Evolutionary conservation across 176 grass and related monocot species (phyloP), one percentile per base, ranked within the genome.

Genomic region (Rhynchospora tenuis): DNA sequence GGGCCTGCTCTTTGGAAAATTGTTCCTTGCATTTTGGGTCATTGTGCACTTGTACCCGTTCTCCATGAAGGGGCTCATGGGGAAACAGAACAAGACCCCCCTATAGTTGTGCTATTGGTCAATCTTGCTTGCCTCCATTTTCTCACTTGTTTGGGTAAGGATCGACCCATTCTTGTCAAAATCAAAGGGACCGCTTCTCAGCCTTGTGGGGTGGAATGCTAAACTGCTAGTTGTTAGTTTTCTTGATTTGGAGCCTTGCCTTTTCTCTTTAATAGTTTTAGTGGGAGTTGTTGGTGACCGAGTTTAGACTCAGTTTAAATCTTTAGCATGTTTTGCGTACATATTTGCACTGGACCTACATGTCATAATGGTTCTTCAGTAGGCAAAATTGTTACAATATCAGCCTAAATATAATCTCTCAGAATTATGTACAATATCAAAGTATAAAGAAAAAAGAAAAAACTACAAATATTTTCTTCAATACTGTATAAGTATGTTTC

Each of bases 21-120:
- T 98, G 84, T 98, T 98, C 88, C 95, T 98, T 87, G 87, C 92
- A 20, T 95, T 98, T 85, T 98, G 92, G 95, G 92, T 98, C 66
- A 95, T 98, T 42, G 27, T 95, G n/a, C 95, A 95, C 72, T 89
- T 98, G 57, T 98, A 98, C 77, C 95, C 95, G 0, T 98, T 95
- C 89, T 86, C n/a, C n/a, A n/a, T 95, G 79, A 95, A 98, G 86
- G 95, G 95, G 50, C 84, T 98, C 73, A 98, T 98, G 95, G 95
- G 92, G n/a, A 82, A 92, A 63, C 92, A 93, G 79, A 95, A 98
- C 80, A 59, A 88, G 73, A 98, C 95, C 6, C 95, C 95, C n/a
- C 95, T 87, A 98, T 98, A 54, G 90, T 98, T 2, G 87, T 98
- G 60, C 88, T 98, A 29, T n/a, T 93, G 92, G 95, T 95, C 95